These are phyloP conservation scores for Meira nashicola DNA, from an alignment of 1,284 basidiomycete species.

Conservation along the genomic window DNA sequence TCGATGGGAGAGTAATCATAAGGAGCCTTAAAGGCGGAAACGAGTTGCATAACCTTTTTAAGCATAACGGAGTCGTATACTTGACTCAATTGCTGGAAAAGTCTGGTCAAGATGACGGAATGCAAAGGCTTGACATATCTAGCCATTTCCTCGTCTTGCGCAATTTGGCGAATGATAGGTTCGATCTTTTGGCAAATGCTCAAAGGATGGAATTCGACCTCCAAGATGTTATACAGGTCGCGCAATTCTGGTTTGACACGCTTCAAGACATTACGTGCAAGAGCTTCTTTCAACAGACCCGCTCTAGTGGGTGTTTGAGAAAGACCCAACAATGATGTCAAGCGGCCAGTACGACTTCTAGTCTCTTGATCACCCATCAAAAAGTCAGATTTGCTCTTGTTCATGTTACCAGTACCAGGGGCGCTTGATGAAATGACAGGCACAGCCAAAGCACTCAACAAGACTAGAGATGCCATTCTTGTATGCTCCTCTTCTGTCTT, in stretches of 20 bases:
- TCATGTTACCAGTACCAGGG: slow-evolving; percentile 60
- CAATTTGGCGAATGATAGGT: slow-evolving; percentile 65
- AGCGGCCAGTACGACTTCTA: slow-evolving; percentile 64
- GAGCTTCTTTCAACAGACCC: slow-evolving; percentile 62
- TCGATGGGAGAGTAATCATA: slow-evolving; percentile 49
- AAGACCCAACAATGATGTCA: slow-evolving; percentile 82
- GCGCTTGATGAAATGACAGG: slow-evolving; percentile 68
- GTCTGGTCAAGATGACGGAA: slow-evolving; percentile 82
- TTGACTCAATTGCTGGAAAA: slow-evolving; percentile 89
- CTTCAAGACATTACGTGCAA: slow-evolving; percentile 74
- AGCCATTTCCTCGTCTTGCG: slow-evolving; percentile 46
- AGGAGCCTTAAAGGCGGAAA: slow-evolving; percentile 49
- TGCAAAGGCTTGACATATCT: slow-evolving; percentile 82
- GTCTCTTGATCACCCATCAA: slow-evolving; percentile 61
- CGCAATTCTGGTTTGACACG: slow-evolving; percentile 73
- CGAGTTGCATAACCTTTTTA: slow-evolving; percentile 47
- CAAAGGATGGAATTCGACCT: slow-evolving; percentile 91
- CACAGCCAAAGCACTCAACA: slow-evolving; percentile 87
- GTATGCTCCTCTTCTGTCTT: slow-evolving; percentile 68
- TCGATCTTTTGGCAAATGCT: slow-evolving; percentile 77
- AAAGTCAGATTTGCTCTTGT: slow-evolving; percentile 54
- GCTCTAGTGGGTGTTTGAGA: slow-evolving; percentile 78
- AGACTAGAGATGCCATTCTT: slow-evolving; percentile 81
- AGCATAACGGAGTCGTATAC: slow-evolving; percentile 83
- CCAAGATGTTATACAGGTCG: slow-evolving; percentile 81